Evolutionary conservation across 768 basidiomycete genomes (phyloP).

Genomic region (Tephrocybe sp.): DNA sequence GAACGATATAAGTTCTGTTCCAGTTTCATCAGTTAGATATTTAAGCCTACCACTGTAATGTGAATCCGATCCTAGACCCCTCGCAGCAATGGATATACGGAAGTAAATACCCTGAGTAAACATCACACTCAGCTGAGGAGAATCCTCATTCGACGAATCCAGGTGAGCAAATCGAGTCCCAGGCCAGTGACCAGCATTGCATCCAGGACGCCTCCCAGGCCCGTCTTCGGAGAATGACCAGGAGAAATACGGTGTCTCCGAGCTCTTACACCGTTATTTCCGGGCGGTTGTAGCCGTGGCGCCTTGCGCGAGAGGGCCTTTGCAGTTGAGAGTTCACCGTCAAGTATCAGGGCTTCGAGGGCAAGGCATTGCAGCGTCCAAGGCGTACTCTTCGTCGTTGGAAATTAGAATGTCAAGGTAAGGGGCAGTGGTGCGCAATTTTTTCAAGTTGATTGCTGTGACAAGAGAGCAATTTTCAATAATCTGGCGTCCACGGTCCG

Average conservation of each 20-base stretch:
- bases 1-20: too few relatives aligned
- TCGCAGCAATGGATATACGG: neutral
- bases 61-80: neutral
- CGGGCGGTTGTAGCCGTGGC: neutral
- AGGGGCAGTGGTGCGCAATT: too few relatives aligned
- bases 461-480: too few relatives aligned
- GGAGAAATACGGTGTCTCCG: neutral
- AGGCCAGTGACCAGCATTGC: conserved; percentile 5
- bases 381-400: conserved; percentile 13
- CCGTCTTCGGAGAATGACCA: neutral
- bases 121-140: neutral
- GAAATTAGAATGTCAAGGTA: conserved; percentile 5
- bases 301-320: conserved; percentile 2
- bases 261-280: neutral
- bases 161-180: conserved; percentile 3
- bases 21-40: too few relatives aligned
- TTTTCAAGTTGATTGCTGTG: too few relatives aligned
- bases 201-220: neutral
- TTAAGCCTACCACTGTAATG: neutral
- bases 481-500: too few relatives aligned
- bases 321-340: conserved; percentile 4
- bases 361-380: conserved; percentile 10
- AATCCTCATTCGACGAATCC: neutral
- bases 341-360: neutral
- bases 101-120: conserved; percentile 2